phyloP scores from a whole-genome alignment of 768 basidiomycete genomes.

The Amylocystis lapponica region DNA sequence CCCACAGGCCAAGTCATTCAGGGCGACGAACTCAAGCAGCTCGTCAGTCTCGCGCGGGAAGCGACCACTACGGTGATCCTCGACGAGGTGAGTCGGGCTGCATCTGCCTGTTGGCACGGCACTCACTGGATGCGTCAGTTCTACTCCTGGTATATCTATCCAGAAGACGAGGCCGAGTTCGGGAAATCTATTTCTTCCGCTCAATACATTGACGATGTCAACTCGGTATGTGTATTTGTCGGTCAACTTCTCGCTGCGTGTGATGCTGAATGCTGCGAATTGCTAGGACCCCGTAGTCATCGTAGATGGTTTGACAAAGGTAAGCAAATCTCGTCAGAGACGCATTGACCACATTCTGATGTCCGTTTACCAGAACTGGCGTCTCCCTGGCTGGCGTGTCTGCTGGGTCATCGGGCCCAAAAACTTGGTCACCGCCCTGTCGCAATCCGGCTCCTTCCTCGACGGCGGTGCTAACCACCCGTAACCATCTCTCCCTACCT shows the following conservation, averaged over 20 bases:
- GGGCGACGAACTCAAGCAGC: slow-evolving; percentile 78
- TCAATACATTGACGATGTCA: slow-evolving; percentile 80
- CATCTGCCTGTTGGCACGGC: background rate
- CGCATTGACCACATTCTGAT: slow-evolving; percentile 15
- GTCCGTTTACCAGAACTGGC: slow-evolving; percentile 72
- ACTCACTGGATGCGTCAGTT: slow-evolving; percentile 43
- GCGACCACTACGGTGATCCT: slow-evolving; percentile 73
- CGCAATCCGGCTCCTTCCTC: slow-evolving; percentile 90
- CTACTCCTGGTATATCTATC: slow-evolving; percentile 95
- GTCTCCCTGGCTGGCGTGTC: slow-evolving; percentile 90
- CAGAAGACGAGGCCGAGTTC: slow-evolving; percentile 64
- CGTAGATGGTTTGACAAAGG: slow-evolving; percentile 92
- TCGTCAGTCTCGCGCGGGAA: slow-evolving; percentile 68
- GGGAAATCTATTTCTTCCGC: slow-evolving; percentile 82
- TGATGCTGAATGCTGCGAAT: background rate
- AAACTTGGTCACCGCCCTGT: slow-evolving; percentile 81
- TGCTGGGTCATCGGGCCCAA: slow-evolving; percentile 94
- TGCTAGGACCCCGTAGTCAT: slow-evolving; percentile 76
- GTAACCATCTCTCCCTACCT: slow-evolving; percentile 40
- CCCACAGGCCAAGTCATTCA: slow-evolving; percentile 88
- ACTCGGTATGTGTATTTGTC: slow-evolving; percentile 42
- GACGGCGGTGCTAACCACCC: slow-evolving; percentile 95
- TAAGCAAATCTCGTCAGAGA: slow-evolving; percentile 23
- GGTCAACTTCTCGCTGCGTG: background rate
- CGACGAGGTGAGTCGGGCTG: slow-evolving; percentile 53